Base-by-base conservation (phyloP, 164 flowering plant species). In the Stephania cephalantha region DNA sequence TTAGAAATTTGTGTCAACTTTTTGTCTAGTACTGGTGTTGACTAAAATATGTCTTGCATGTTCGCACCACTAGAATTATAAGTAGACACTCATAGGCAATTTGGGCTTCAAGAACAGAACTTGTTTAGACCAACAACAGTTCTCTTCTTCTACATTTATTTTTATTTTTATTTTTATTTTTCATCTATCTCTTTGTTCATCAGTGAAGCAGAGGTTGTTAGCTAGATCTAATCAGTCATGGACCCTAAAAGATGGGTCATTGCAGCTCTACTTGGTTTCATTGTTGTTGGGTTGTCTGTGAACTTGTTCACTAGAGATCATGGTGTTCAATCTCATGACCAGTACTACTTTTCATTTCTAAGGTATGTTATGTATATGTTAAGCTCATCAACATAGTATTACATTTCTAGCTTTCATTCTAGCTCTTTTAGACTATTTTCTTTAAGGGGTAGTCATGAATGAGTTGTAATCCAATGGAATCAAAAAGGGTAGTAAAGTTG, bases 171-270 rank as follows among this genome's bases (percentile, higher is more conserved):
- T 15, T 50, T 50, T 15, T 3, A 8, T 9, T 61, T 9, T 61
- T 9, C 6, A n/a, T 5, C 66, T n/a, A 50, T 9, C 9, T 20
- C 22, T 70, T 73, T 2, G n/a, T 80, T 74, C 77, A 66, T 66
- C 35, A 13, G 52, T 44, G 12, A 45, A 45, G 71, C n/a, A 65
- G 35, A 58, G 64, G 20, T 58, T 66, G 35, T 66, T 0, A 22
- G 17, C 44, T 6, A 42, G 69, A 12, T 63, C 8, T 25, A 13
- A 4, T 18, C 9, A 25, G 18, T 12, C 73, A 71, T 71, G 73
- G 73, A 71, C 44, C 30, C 73, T 9, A 71, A 53, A 7, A 71
- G 25, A 71, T 71, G 73, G 65, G 46, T 71, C 46, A 52, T 17
- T 17, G 63, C 17, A 13, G 66, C n/a, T 71, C 64, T 71, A n/a